Evolutionary conservation across 169 alveolate species (phyloP).

Genomic region (Miamiensis avidus): DNA sequence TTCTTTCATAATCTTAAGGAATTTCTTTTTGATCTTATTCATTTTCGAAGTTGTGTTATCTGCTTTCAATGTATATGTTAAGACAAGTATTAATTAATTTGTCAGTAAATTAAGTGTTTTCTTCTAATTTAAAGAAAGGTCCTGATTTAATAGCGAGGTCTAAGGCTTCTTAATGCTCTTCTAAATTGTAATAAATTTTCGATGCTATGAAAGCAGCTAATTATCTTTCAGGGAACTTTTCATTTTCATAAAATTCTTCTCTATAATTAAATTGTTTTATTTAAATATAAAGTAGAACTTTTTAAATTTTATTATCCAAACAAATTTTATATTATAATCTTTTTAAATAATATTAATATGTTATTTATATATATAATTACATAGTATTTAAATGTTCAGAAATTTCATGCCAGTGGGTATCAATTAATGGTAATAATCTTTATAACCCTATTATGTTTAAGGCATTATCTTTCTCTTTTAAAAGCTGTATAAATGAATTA

Average conservation of each 20-base stretch:
- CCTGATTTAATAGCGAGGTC: conserved; percentile 95
- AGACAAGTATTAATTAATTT: conserved; percentile 76
- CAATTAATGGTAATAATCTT: conserved; percentile 27
- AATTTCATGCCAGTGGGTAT: conserved; percentile 43
- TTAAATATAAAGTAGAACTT: background rate
- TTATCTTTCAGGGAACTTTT: conserved; percentile 65
- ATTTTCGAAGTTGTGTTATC: conserved; percentile 34
- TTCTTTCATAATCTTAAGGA: conserved; percentile 81
- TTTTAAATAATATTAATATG: background rate
- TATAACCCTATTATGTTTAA: conserved; percentile 31
- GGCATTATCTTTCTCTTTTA: conserved; percentile 40
- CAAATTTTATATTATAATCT: background rate
- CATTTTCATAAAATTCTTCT: conserved; percentile 50
- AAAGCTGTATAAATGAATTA: conserved; percentile 23
- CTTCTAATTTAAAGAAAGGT: conserved; percentile 83
- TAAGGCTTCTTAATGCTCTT: conserved; percentile 93
- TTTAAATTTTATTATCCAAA: background rate
- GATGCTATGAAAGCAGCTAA: conserved; percentile 95
- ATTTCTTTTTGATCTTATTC: conserved; percentile 22
- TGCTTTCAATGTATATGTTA: conserved; percentile 68
- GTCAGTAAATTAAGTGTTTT: conserved; percentile 63
- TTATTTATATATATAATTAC: conserved; percentile 21
- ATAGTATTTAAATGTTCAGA: conserved; percentile 30
- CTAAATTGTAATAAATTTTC: conserved; percentile 95
- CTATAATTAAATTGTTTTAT: background rate